Evolutionary conservation across 2,329 filamentous ascomycete genomes (phyloP).

Genomic region (Penicillium freii): DNA sequence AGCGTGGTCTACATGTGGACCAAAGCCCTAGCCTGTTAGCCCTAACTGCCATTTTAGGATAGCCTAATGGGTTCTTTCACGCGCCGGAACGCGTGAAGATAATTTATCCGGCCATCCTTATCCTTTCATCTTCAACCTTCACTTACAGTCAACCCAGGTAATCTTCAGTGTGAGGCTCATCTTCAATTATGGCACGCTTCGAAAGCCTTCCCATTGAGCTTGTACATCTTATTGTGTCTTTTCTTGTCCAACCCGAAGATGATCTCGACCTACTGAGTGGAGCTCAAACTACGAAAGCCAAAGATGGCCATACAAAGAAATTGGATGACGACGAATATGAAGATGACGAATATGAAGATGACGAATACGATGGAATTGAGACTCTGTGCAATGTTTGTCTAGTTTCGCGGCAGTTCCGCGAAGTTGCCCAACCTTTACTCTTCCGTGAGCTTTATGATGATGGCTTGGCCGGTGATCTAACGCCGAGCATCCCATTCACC

Average conservation of each 20-base stretch:
- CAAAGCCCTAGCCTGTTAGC: not conserved
- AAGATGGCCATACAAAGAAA: not conserved
- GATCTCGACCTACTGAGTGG: not conserved
- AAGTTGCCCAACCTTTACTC: slow-evolving; percentile 25
- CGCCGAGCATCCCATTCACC: slow-evolving; percentile 12
- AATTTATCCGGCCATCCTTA: not conserved
- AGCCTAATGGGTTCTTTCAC: not conserved
- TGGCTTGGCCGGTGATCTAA: not conserved
- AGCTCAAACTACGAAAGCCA: not conserved
- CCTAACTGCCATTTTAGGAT: not conserved
- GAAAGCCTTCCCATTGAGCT: slow-evolving; percentile 23
- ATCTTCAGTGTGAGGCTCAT: not conserved
- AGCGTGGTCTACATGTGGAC: not conserved
- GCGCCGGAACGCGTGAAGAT: not conserved
- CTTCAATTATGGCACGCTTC: slow-evolving; percentile 16
- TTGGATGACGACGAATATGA: not conserved
- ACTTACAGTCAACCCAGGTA: not conserved
- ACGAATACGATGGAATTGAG: not conserved
- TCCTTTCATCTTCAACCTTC: not conserved
- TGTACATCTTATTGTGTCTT: slow-evolving; percentile 17
- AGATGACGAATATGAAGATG: not conserved
- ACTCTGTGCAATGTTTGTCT: slow-evolving; percentile 19
- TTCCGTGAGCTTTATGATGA: slow-evolving; percentile 19
- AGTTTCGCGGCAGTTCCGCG: slow-evolving; percentile 21
- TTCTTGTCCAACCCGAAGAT: not conserved